Evolutionary conservation across 352 stramenopile genomes (phyloP), one percentile per base, ranked within the genome.

Genomic region (Globisporangium apiculatum): DNA sequence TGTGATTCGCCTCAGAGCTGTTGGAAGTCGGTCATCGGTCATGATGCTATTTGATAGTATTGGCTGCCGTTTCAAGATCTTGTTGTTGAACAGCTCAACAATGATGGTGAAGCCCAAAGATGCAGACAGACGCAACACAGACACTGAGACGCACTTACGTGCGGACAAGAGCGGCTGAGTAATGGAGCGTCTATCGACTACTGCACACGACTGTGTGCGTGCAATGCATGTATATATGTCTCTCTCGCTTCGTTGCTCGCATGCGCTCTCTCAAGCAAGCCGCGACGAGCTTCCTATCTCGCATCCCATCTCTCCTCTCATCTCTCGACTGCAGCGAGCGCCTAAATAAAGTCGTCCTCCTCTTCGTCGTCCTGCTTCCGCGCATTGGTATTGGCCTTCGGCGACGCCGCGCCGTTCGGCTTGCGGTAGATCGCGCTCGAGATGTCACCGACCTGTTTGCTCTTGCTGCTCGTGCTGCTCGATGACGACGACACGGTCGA

Each of bases 341-440:
- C n/a, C 73, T 87, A 87, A 76, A 87, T 85, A 81, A 87, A 87
- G 67, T 87, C 75, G 51, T 83, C 77, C 59, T 84, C 77, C 14
- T 84, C 68, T 35, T 85, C 66, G 51, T 74, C 71, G 53, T 83
- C 65, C n/a, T 62, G 66, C 48, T 64, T 69, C 31, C 67, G 37
- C 46, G 69, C 59, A 15, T 14, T 45, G 45, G 41, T 9, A 12
- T 41, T 51, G 42, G 38, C 65, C 68, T 57, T 64, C n/a, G 59
- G 53, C 9, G 69, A 73, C 6, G 55, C 46, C 36, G 66, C 6
- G 48, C 48, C 66, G 53, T 53, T 48, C 6, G 66, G 62, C 11
- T 69, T 63, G 52, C 67, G 66, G 59, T 81, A 81, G 47, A 81
- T 81, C 5, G 72, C 72, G 11, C 58, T 68, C 37, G 69, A 72